Evolutionary conservation across 306 rosid genomes (phyloP).

Genomic region (Neltuma alba): DNA sequence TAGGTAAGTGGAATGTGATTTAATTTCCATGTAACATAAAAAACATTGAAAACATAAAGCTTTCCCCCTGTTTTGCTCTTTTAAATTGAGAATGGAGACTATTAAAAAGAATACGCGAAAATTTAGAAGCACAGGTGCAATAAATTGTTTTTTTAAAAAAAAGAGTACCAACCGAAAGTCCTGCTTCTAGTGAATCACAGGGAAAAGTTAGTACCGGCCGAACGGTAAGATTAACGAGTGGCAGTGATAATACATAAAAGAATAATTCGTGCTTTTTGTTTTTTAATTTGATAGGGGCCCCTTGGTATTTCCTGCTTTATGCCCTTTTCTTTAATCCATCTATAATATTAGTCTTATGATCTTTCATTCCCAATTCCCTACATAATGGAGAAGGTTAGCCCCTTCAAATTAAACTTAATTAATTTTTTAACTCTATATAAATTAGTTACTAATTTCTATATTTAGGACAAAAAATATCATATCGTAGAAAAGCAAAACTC

Average conservation of each 20-base stretch:
- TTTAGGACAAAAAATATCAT: no score
- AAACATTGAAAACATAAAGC: not conserved
- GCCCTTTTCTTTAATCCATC: not conserved
- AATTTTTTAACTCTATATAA: no score
- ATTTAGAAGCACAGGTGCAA: not conserved
- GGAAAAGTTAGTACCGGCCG: not conserved
- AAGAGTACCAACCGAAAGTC: not conserved
- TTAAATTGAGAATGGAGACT: not conserved
- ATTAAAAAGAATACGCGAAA: not conserved
- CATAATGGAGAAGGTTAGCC: not conserved
- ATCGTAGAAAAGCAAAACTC: not conserved
- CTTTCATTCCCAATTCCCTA: not conserved
- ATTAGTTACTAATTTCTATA: no score
- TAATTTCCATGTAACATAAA: not conserved
- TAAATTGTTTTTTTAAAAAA: no score
- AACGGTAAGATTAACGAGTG: not conserved
- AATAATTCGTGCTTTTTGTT: not conserved
- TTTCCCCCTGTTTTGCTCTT: not conserved
- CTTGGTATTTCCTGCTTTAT: slow-evolving; percentile 6
- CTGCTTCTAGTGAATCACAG: not conserved
- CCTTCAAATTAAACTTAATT: no score
- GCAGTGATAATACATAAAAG: not conserved
- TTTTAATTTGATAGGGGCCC: not conserved
- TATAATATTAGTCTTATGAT: not conserved
- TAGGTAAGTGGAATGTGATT: not conserved